Base-by-base conservation (phyloP, 495 filamentous ascomycete species). In the Corynascus novoguineensis region DNA sequence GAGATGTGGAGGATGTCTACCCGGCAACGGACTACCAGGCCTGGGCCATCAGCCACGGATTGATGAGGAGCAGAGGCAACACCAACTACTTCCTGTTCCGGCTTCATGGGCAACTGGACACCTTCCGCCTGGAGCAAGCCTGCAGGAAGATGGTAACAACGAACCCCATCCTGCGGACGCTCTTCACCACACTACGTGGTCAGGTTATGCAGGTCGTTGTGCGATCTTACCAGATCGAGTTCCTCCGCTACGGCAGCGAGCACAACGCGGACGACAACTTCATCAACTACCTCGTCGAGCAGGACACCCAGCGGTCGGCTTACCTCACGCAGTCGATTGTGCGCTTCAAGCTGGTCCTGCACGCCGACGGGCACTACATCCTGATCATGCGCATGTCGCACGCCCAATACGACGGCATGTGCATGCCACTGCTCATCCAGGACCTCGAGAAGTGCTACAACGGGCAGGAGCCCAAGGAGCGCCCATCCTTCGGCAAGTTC, bases 371-470 rank as follows among this genome's bases (percentile, higher is more conserved):
- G 5, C 55, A 58, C 38, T 50, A 42, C 38, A 31, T 64, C 10
- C 37, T 54, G 21, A 64, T 56, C n/a, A 60, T 60, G 58, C 58
- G 58, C 32, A 55, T 60, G 41, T 56, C 52, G 12, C 58, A 40
- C 47, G 61, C 22, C 21, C 58, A 56, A 34, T 60, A 60, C 47
- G 58, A 60, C 22, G 58, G 58, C 46, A 50, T 60, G 44, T 50
- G 47, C 27, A 40, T 60, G n/a, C 58, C 53, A 11, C 41, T 55
- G n/a, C 41, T 60, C 38, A 50, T 24, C 35, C 53, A 49, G 27
- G 48, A 46, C 37, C 44, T 56, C 22, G 47, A 32, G 27, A 58
- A 58, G 34, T 47, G 44, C 17, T 58, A 58, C 55, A 42, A 45
- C 19, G 55, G 55, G 10, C 35, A 40, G 28, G 47, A 50, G 1